Evolutionary conservation across 2,329 filamentous ascomycete species (phyloP).

Genomic region (Colletotrichum sp.): DNA sequence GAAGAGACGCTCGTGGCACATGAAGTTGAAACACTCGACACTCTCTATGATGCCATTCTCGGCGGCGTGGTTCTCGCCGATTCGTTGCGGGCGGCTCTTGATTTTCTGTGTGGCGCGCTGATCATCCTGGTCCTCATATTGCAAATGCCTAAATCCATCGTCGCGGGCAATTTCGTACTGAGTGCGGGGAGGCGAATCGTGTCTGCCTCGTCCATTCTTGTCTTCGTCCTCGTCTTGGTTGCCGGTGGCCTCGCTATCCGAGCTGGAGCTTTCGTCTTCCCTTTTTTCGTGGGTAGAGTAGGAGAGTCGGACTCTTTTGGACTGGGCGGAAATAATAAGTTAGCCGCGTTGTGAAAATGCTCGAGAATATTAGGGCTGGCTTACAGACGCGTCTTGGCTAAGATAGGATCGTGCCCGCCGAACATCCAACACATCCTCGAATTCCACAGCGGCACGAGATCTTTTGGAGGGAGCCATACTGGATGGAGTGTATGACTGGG

Average conservation of each 20-base stretch:
- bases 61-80: conserved; percentile 74
- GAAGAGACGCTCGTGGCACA: conserved; percentile 87
- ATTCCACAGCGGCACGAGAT: conserved; percentile 38
- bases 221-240: conserved; percentile 34
- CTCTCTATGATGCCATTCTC: conserved; percentile 88
- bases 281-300: conserved; percentile 23
- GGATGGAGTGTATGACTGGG: background rate
- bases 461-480: conserved; percentile 45
- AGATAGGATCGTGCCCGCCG: conserved; percentile 45
- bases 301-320: conserved; percentile 38
- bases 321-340: conserved; percentile 16
- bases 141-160: conserved; percentile 60
- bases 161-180: conserved; percentile 69
- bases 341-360: background rate
- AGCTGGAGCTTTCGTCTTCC: conserved; percentile 9
- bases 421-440: conserved; percentile 36
- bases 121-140: conserved; percentile 63
- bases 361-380: conserved; percentile 18
- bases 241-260: conserved; percentile 22
- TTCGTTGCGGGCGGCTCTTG: conserved; percentile 48
- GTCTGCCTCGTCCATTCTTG: conserved; percentile 28
- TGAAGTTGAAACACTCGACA: conserved; percentile 90
- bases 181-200: conserved; percentile 50
- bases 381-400: conserved; percentile 41
- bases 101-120: conserved; percentile 68